Evolutionary conservation across 1,284 basidiomycete genomes (phyloP), one percentile per base, ranked within the genome.

Genomic region (Trichosporon coremiiforme): DNA sequence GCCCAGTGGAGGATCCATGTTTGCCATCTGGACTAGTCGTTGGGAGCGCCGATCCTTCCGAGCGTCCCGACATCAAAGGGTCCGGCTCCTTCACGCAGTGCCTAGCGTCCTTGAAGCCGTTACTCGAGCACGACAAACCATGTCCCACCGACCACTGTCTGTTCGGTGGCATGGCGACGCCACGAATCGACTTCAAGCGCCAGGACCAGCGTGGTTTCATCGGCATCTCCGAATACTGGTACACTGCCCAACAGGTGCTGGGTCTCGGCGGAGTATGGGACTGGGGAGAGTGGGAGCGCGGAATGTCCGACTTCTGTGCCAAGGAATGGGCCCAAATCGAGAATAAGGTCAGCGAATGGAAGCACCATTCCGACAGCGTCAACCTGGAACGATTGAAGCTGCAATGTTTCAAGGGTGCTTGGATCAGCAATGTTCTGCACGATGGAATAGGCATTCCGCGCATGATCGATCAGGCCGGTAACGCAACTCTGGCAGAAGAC

Each of bases 371-470:
- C 31, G 57, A 62, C 74, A 76, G 2, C 35, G 68, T 66, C 65
- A 36, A 71, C 65, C 17, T 5, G 6, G 70, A 84, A 76, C 88
- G 96, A 38, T 84, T 99, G 71, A 89, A 96, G 84, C 93, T 96
- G 91, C 97, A 99, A 80, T 99, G 97, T 81, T 99, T 99, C 90
- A 99, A 99, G 82, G 94, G 96, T 0, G 95, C 96, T 1, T 99
- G 97, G 97, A 89, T 99, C 70, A 90, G 91, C 69, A 98, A 98
- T 78, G 91, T 99, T 29, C 85, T 99, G 4, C 96, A 99, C 78
- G 93, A 98, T 78, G 97, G 96, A 29, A 91, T 99, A 68, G 95
- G 94, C 15, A 89, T 99, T 79, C 97, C 97, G 12, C 88, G 97
- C 36, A 90, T 98, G 38, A 88, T 93, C 60, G 95, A 98, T 80